A percentile compares a stretch with the other conserved stretches of the same genome.
phyloP scores from a whole-genome alignment of 2,329 filamentous ascomycete genomes.

The Talaromyces sp. region DNA sequence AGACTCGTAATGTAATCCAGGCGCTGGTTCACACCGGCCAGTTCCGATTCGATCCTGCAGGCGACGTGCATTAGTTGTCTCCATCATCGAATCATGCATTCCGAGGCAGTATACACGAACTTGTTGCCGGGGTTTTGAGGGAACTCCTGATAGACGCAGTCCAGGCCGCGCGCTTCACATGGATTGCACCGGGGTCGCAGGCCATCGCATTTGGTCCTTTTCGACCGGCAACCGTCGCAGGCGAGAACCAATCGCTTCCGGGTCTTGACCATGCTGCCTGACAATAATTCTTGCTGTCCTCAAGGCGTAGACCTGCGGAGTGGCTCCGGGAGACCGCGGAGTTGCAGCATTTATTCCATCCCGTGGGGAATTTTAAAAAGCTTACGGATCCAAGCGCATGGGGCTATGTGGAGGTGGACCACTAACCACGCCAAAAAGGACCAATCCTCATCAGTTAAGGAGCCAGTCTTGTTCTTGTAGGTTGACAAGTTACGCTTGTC shows the following conservation, averaged over 20 bases:
- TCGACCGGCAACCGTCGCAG: constrained; percentile 17
- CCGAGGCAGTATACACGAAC: background rate
- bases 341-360: background rate
- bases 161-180: constrained; percentile 15
- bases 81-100: background rate
- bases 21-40: background rate
- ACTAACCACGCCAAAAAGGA: no score
- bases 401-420: no score
- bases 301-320: background rate
- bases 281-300: background rate
- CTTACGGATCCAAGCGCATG: no score
- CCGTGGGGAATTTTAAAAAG: no score
- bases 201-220: constrained; percentile 21
- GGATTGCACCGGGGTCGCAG: constrained; percentile 16
- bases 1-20: constrained; percentile 4
- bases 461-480: no score
- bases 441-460: no score
- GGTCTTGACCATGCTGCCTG: background rate
- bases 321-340: background rate
- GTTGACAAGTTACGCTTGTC: no score
- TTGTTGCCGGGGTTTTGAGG: background rate
- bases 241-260: constrained; percentile 15
- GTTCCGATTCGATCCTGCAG: constrained; percentile 1
- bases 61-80: background rate
- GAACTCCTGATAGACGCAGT: constrained; percentile 6